These are phyloP conservation scores for Candida lessepsii DNA, from an alignment of 805 yeast genomes.

Conservation along the genomic window DNA sequence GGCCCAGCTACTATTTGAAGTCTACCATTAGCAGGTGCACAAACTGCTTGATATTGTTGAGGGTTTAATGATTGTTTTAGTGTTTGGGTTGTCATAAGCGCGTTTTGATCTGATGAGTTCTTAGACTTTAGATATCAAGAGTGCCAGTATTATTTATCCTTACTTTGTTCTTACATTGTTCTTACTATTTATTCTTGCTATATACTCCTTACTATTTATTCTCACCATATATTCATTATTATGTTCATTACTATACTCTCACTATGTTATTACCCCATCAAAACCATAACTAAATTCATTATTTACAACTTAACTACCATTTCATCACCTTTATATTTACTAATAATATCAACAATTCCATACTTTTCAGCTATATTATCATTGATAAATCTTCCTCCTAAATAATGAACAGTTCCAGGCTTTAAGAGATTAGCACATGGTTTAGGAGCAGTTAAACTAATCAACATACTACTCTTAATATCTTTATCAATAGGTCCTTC, in stretches of 20 bases:
- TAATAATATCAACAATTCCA: slow-evolving; percentile 53
- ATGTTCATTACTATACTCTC: too few relatives aligned
- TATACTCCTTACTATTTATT: too few relatives aligned
- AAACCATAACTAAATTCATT: background rate
- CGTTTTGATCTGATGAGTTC: slow-evolving; percentile 10
- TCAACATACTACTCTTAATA: slow-evolving; percentile 64
- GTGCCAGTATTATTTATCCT: too few relatives aligned
- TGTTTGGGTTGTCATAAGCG: slow-evolving; percentile 3
- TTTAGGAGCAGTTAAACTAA: slow-evolving; percentile 92
- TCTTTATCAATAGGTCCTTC: slow-evolving; percentile 59
- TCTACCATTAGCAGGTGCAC: slow-evolving; percentile 34
- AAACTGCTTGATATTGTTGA: slow-evolving; percentile 45
- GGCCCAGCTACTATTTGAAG: slow-evolving; percentile 60
- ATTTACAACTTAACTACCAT: slow-evolving; percentile 28
- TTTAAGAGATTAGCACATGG: slow-evolving; percentile 64
- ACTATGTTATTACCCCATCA: background rate
- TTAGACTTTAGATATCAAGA: too few relatives aligned
- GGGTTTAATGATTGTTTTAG: slow-evolving; percentile 27
- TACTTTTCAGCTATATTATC: slow-evolving; percentile 65
- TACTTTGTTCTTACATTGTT: too few relatives aligned
- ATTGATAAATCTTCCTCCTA: slow-evolving; percentile 89
- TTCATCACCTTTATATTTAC: slow-evolving; percentile 31
- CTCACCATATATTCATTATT: too few relatives aligned
- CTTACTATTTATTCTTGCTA: too few relatives aligned
- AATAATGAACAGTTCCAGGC: slow-evolving; percentile 53